Percentiles rank a stretch among this genome's conserved stretches.
Conservation (phyloP, 441 rosid genomes). For the Populus hybrid region DNA sequence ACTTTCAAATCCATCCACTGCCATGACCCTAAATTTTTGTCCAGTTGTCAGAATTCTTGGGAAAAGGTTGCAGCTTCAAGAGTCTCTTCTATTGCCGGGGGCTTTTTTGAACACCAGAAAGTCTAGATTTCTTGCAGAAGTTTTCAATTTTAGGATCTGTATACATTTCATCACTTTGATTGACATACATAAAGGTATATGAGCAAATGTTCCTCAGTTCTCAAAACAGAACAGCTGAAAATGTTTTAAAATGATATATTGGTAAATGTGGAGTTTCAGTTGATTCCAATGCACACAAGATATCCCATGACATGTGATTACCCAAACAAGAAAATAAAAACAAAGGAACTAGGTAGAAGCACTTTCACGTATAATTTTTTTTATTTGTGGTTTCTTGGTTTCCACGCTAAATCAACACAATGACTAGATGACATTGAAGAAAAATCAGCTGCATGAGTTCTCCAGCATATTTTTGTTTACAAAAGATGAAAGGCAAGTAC, state of each 20-base stretch:
- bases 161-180: neutral
- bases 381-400: neutral
- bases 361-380: neutral
- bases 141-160: neutral
- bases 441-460: neutral
- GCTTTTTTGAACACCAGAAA: neutral
- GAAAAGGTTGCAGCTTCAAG: neutral
- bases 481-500: slow-evolving; percentile 24
- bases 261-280: neutral
- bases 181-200: neutral
- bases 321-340: neutral
- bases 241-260: neutral
- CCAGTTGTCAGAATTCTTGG: neutral
- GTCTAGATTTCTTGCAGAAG: neutral
- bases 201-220: neutral
- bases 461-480: neutral
- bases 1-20: neutral
- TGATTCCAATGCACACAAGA: neutral
- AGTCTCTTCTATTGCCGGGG: neutral
- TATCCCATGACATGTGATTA: neutral
- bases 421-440: no score
- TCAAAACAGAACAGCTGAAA: neutral
- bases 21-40: neutral
- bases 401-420: neutral
- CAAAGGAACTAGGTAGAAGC: neutral